Evolutionary conservation across 2,329 filamentous ascomycete species (phyloP).

Genomic region (Allantophomopsis lycopodina): DNA sequence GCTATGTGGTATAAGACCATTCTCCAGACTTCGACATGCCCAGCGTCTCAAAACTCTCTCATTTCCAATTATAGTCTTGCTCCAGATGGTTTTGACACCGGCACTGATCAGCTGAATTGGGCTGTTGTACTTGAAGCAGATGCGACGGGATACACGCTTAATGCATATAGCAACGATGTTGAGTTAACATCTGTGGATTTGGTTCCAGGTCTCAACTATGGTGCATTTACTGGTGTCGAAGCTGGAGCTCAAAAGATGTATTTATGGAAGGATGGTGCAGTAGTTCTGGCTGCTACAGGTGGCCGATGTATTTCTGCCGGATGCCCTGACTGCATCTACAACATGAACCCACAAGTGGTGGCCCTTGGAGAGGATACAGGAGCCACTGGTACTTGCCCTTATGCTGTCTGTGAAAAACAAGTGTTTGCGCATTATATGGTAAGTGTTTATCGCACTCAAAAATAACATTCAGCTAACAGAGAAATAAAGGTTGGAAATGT

Average conservation of each 20-base stretch:
- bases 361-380: neutral
- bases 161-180: neutral
- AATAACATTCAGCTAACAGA: neutral
- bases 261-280: neutral
- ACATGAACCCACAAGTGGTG: neutral
- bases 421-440: slow-evolving; percentile 3
- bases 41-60: neutral
- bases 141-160: neutral
- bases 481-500: neutral
- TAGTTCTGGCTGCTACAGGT: neutral
- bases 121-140: neutral
- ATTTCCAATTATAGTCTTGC: neutral
- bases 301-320: neutral
- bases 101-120: neutral
- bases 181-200: neutral
- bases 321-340: neutral
- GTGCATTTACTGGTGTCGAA: neutral
- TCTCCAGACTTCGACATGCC: neutral
- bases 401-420: neutral
- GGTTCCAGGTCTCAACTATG: neutral
- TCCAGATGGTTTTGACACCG: neutral
- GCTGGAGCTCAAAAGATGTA: neutral
- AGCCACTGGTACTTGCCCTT: neutral
- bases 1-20: neutral
- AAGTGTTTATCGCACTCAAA: neutral